These are phyloP conservation scores for Cyamopsis tetragonoloba DNA, from an alignment of 306 rosid genomes.

Conservation along the genomic window DNA sequence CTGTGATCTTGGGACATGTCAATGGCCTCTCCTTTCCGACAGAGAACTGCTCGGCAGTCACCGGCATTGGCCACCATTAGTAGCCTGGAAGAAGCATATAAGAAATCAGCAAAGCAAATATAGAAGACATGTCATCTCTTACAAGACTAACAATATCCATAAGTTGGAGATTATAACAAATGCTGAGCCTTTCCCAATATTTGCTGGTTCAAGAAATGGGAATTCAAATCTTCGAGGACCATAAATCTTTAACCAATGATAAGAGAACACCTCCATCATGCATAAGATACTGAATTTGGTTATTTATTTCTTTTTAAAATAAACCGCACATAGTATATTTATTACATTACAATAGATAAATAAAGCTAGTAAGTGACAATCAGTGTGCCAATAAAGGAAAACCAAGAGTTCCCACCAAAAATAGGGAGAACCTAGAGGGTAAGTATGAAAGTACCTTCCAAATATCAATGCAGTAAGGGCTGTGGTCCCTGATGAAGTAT, in stretches of 20 bases:
- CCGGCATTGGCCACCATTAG: constrained; percentile 96
- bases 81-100: constrained; percentile 44
- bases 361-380: not conserved
- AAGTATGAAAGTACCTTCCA: constrained; percentile 63
- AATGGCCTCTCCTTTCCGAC: constrained; percentile 85
- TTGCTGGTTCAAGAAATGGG: constrained; percentile 4
- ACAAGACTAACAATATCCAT: not conserved
- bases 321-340: not conserved
- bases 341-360: not conserved
- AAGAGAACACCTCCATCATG: not conserved
- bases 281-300: constrained; percentile 11
- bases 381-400: not conserved
- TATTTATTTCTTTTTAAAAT: too few relatives aligned
- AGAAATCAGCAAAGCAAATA: constrained; percentile 25
- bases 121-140: not conserved
- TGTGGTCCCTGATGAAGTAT: constrained; percentile 84
- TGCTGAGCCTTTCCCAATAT: not conserved
- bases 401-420: too few relatives aligned
- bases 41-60: constrained; percentile 96
- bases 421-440: not conserved
- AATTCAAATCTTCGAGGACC: not conserved
- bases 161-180: not conserved
- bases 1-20: constrained; percentile 96
- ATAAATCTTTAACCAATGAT: not conserved
- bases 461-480: constrained; percentile 81